A percentile compares a stretch with the other conserved stretches of the same genome.
Conservation (phyloP, 1,284 basidiomycete species). For the Malassezia yamatoensis region DNA sequence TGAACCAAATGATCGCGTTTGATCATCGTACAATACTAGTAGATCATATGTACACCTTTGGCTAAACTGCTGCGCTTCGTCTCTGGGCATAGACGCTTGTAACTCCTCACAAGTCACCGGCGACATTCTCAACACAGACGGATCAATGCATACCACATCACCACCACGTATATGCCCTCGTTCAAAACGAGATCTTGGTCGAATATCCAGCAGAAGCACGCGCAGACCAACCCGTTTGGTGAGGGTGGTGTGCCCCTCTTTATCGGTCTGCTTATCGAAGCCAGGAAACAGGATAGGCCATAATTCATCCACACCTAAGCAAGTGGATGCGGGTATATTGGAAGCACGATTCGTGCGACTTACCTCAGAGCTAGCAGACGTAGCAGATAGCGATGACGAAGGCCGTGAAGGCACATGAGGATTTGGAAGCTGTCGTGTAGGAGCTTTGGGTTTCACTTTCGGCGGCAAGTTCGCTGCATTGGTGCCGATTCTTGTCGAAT, state of each 20-base stretch:
- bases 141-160: constrained; percentile 71
- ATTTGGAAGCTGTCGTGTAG: no score
- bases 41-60: constrained; percentile 79
- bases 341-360: no score
- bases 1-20: constrained; percentile 56
- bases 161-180: constrained; percentile 61
- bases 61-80: constrained; percentile 63
- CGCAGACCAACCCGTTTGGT: constrained; percentile 25
- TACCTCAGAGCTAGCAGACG: no score
- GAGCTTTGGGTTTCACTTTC: no score
- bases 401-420: no score
- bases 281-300: constrained; percentile 39
- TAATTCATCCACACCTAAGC: constrained; percentile 36
- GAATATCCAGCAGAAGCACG: constrained; percentile 70
- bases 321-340: constrained; percentile 6
- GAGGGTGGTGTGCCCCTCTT: constrained; percentile 25
- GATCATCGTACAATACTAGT: constrained; percentile 74
- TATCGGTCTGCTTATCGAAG: constrained; percentile 33
- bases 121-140: constrained; percentile 3
- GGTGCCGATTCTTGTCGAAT: no score
- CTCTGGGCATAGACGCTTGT: constrained; percentile 49
- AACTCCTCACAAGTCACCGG: constrained; percentile 1
- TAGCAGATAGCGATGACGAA: no score
- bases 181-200: constrained; percentile 66
- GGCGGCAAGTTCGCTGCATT: no score